Evolutionary conservation across 345 rosid species (phyloP).

Genomic region (Ceriops decandra): DNA sequence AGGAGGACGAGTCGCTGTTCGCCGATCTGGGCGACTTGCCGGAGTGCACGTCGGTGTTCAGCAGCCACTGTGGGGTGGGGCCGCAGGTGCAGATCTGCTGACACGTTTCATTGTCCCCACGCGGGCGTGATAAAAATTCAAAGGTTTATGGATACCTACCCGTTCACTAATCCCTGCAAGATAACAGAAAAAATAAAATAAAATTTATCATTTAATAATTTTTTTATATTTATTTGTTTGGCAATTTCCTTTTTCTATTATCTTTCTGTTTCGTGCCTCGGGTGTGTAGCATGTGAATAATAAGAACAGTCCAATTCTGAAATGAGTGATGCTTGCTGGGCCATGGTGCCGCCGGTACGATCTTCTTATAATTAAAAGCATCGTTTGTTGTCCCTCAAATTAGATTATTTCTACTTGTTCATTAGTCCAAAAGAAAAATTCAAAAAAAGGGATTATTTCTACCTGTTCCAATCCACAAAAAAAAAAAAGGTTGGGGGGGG

Average conservation of each 20-base stretch:
- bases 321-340: too few species aligned
- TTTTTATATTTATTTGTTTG: neutral
- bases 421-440: too few species aligned
- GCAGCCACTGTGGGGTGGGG: slow-evolving; percentile 56
- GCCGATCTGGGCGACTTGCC: slow-evolving; percentile 99
- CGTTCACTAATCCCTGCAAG: neutral
- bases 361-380: slow-evolving; percentile 18
- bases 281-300: slow-evolving; percentile 41
- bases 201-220: neutral
- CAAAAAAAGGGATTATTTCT: neutral
- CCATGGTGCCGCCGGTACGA: slow-evolving; percentile 25
- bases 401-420: neutral
- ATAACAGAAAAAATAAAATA: neutral
- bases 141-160: slow-evolving; percentile 4
- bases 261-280: slow-evolving; percentile 27
- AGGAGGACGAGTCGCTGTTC: slow-evolving; percentile 82
- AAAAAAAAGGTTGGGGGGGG: too few species aligned
- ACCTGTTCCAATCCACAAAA: neutral
- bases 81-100: slow-evolving; percentile 65
- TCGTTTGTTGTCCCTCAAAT: slow-evolving; percentile 20
- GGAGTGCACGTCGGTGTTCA: slow-evolving; percentile 79
- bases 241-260: slow-evolving; percentile 5
- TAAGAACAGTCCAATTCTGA: slow-evolving; percentile 16
- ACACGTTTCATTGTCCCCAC: slow-evolving; percentile 4
- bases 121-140: slow-evolving; percentile 12